Conservation (phyloP, 306 rosid genomes). For the Lathyrus tuberosus region DNA sequence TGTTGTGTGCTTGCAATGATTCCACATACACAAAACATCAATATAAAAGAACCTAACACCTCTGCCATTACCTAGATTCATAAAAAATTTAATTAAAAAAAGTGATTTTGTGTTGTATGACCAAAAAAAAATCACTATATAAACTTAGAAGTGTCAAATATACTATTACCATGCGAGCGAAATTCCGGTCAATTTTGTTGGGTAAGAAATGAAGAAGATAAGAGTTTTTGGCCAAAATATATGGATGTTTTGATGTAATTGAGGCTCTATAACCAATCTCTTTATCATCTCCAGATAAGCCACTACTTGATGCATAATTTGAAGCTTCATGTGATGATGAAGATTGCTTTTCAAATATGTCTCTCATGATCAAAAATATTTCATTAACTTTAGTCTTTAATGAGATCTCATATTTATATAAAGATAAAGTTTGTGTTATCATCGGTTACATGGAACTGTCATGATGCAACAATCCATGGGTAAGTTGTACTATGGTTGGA, state of each 20-base stretch:
- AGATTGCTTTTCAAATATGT: conserved; percentile 48
- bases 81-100: background rate
- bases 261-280: conserved; percentile 48
- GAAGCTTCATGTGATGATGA: conserved; percentile 44
- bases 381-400: conserved; percentile 15
- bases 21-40: conserved; percentile 78
- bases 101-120: too few species aligned
- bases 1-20: conserved; percentile 30
- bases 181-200: conserved; percentile 44
- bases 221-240: conserved; percentile 37
- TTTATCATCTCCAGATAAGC: conserved; percentile 51
- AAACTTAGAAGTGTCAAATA: background rate
- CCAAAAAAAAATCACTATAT: too few species aligned
- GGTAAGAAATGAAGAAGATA: conserved; percentile 29
- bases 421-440: background rate
- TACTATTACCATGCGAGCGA: conserved; percentile 58
- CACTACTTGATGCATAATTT: conserved; percentile 51
- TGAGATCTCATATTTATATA: conserved; percentile 27
- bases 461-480: conserved; percentile 10
- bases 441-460: background rate
- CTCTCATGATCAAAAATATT: conserved; percentile 48
- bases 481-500: conserved; percentile 40
- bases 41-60: conserved; percentile 73
- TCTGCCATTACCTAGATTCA: conserved; percentile 73
- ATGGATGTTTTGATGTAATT: conserved; percentile 32